phyloP scores from a whole-genome alignment of 179 eudicot genomes.

The Corrigiola litoralis region DNA sequence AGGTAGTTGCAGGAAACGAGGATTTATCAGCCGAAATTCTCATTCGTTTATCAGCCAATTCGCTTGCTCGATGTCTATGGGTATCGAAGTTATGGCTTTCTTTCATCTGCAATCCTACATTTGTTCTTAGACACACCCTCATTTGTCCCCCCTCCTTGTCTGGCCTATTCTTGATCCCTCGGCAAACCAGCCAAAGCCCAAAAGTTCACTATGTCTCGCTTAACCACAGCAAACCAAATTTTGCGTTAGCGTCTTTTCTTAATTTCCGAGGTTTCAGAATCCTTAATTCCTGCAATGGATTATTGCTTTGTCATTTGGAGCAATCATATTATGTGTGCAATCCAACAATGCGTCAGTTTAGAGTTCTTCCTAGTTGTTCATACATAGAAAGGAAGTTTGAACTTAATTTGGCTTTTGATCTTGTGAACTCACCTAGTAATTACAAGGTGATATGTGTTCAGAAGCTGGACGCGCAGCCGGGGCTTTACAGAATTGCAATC shows the following conservation, averaged over 20 bases:
- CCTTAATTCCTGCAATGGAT: conserved; percentile 27
- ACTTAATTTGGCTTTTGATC: conserved; percentile 23
- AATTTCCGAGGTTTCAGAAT: conserved; percentile 15
- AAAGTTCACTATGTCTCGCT: conserved; percentile 8
- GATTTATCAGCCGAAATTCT: conserved; percentile 19
- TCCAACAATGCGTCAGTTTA: conserved; percentile 12
- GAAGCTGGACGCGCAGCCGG: not conserved
- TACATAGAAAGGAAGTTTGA: not conserved
- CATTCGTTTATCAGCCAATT: conserved; percentile 11
- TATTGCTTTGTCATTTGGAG: conserved; percentile 17
- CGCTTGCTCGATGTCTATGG: conserved; percentile 13
- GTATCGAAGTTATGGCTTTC: conserved; percentile 22
- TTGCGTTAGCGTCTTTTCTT: conserved; percentile 7
- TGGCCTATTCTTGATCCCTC: conserved; percentile 26
- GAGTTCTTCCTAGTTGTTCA: conserved; percentile 15
- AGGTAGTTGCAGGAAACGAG: conserved; percentile 21
- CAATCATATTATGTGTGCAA: conserved; percentile 16
- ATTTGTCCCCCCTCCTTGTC: conserved; percentile 16
- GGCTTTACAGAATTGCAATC: conserved; percentile 6
- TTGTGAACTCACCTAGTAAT: conserved; percentile 11
- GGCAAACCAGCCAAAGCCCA: conserved; percentile 8
- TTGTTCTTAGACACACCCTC: conserved; percentile 10
- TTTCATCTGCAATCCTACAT: conserved; percentile 6
- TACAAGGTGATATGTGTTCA: conserved; percentile 25
- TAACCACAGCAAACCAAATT: not conserved